Conservation (phyloP, 768 basidiomycete species). For the Boletus pseudopeckii region DNA sequence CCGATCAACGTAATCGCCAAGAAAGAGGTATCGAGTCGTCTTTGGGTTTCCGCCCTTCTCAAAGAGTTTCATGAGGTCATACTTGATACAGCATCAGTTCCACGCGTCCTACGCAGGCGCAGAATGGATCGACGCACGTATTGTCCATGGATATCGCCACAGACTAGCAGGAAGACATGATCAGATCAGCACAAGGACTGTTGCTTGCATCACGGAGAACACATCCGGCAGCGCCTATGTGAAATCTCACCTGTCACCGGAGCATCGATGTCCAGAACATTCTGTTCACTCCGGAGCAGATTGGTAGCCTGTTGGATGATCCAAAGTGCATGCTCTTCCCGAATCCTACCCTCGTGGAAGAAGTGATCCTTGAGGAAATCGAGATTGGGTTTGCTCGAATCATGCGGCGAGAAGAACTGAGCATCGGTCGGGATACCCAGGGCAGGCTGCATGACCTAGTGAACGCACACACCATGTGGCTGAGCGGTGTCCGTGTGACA, state of each 20-base stretch:
- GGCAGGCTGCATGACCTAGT: conserved; percentile 68
- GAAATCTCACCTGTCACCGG: conserved; percentile 59
- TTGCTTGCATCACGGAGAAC: conserved; percentile 19
- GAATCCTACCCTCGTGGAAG: conserved; percentile 64
- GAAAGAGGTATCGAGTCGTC: conserved; percentile 68
- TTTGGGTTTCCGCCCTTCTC: conserved; percentile 75
- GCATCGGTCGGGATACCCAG: conserved; percentile 62
- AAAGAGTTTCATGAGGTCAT: conserved; percentile 77
- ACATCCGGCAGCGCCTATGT: not conserved
- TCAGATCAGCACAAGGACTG: conserved; percentile 1
- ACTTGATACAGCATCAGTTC: conserved; percentile 38
- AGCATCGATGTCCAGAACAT: conserved; percentile 66
- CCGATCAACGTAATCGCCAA: conserved; percentile 74
- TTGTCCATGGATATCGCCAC: conserved; percentile 23
- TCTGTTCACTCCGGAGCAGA: conserved; percentile 56
- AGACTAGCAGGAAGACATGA: conserved; percentile 8
- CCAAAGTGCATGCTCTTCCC: conserved; percentile 64
- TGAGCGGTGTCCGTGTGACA: conserved; percentile 1
- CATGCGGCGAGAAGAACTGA: conserved; percentile 69
- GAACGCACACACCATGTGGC: not conserved
- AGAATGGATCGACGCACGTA: conserved; percentile 22
- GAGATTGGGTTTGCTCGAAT: conserved; percentile 64
- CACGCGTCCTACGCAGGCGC: not conserved
- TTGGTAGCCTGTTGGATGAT: conserved; percentile 60
- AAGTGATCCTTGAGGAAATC: conserved; percentile 77